phyloP scores from a whole-genome alignment of 169 alveolate genomes.

The Plasmodium chabaudi region DNA sequence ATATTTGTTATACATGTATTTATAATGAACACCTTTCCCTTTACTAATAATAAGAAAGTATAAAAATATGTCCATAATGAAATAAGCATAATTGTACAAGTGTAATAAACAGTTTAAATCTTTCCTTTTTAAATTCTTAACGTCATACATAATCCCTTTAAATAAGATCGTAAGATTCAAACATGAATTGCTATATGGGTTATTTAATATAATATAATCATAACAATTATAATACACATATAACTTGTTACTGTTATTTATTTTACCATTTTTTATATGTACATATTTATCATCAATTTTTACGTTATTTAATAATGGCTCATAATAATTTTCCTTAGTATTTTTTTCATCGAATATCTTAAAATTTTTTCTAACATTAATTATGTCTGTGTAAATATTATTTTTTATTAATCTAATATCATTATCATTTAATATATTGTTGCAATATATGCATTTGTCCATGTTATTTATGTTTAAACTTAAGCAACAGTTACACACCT shows the following conservation, averaged over 20 bases:
- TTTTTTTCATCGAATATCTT: constrained; percentile 27
- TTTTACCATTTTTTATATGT: constrained; percentile 40
- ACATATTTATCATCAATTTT: constrained; percentile 71
- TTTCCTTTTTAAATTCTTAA: constrained; percentile 71
- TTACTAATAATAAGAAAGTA: constrained; percentile 68
- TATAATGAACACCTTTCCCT: constrained; percentile 68
- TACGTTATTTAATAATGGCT: constrained; percentile 44
- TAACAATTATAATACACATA: constrained; percentile 66
- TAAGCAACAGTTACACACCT: constrained; percentile 66
- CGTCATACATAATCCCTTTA: constrained; percentile 74
- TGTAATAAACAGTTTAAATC: constrained; percentile 50
- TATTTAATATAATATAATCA: constrained; percentile 69
- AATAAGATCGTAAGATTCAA: constrained; percentile 61
- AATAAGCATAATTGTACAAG: constrained; percentile 66
- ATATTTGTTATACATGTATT: constrained; percentile 45
- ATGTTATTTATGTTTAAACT: constrained; percentile 65
- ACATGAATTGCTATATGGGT: constrained; percentile 70
- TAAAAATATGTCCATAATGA: constrained; percentile 38
- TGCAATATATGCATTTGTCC: constrained; percentile 61
- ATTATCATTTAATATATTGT: constrained; percentile 37
- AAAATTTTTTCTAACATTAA: constrained; percentile 63
- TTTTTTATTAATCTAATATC: constrained; percentile 71
- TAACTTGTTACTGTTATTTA: constrained; percentile 45
- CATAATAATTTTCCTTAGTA: constrained; percentile 5
- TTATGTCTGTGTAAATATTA: constrained; percentile 68